Percentiles rank a stretch among this genome's conserved stretches.
phyloP scores from a whole-genome alignment of 768 basidiomycete genomes.

The Tricholoma sp. region DNA sequence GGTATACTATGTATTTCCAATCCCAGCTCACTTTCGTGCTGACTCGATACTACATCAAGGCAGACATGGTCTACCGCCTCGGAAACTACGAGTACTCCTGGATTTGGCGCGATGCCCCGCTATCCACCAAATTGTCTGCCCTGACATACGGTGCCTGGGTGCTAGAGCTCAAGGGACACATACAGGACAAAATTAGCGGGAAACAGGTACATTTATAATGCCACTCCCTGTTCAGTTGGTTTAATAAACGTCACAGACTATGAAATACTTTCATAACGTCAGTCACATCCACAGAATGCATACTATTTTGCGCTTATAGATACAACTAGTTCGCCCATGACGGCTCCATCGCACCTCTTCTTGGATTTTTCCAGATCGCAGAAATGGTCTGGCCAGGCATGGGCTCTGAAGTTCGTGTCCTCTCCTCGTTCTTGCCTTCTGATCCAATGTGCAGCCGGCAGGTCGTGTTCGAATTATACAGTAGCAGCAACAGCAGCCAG shows the following conservation, averaged over 20 bases:
- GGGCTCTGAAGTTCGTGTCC: constrained; percentile 36
- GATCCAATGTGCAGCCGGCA: constrained; percentile 3
- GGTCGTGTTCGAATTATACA: constrained; percentile 44
- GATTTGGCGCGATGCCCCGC: constrained; percentile 40
- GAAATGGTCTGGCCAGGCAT: constrained; percentile 55
- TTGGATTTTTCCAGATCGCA: constrained; percentile 44
- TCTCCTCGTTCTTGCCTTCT: background rate
- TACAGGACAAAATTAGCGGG: constrained; percentile 32
- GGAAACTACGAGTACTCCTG: constrained; percentile 62
- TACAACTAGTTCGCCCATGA: constrained; percentile 38
- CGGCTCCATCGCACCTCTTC: constrained; percentile 42
- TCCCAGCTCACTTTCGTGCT: background rate
- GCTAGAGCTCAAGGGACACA: constrained; percentile 37
- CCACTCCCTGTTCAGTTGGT: background rate
- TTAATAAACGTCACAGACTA: constrained; percentile 8
- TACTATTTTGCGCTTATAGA: background rate
- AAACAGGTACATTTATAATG: constrained; percentile 21
- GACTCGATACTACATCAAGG: constrained; percentile 21
- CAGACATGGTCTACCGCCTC: constrained; percentile 47
- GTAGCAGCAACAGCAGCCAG: background rate
- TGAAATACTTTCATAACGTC: constrained; percentile 42
- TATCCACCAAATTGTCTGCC: constrained; percentile 37
- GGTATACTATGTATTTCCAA: constrained; percentile 13
- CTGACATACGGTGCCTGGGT: constrained; percentile 44
- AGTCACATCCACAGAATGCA: background rate